Evolutionary conservation across 768 basidiomycete genomes (phyloP), one percentile per base, ranked within the genome.

Genomic region (Macrocybe gigantea): DNA sequence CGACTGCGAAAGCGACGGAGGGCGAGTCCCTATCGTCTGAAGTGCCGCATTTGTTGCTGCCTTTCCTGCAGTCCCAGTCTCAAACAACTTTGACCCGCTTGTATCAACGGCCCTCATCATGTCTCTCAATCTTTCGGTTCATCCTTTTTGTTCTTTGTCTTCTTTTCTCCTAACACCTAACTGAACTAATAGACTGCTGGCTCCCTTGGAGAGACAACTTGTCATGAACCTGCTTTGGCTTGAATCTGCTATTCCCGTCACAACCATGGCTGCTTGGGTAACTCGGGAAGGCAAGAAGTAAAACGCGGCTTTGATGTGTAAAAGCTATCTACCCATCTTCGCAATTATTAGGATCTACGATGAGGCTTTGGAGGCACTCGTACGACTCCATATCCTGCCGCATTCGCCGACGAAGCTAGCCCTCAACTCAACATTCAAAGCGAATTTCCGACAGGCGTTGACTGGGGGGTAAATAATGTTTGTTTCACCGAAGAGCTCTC

Each of bases 181-280:
- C 41, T 45, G 45, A 47, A 7, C 13, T 3, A 47, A 32, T 60
- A 93, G 91, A 45, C 70, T 95, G 22, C 66, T 96, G 34, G 81
- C 79, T 2, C 80, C 88, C 13, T 60, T 93, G 14, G 87, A 93
- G 58, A 75, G 90, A 47, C 93, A 95, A 60, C 70, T 94, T 29
- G 78, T 92, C 32, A 87, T 94, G 83, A 90, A 85, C 60, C 61
- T 93, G 45, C 71, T 95, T 6, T 96, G 93, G 93, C 73, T 93
- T 30, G 93, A 95, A 59, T 77, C 80, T 15, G 68, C 83, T 4
- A 81, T 92, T 43, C 70, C 78, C 1, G 64, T 71, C n/a, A 70
- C 75, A 11, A 85, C 82, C 0, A 83, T 92, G 81, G 67, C 74
- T 5, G 78, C 80, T 12, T 91, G 91, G 88, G 83, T 91, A 15